Evolutionary conservation across 176 grass and related monocot genomes (phyloP).

Genomic region (Phoenix roebelenii): DNA sequence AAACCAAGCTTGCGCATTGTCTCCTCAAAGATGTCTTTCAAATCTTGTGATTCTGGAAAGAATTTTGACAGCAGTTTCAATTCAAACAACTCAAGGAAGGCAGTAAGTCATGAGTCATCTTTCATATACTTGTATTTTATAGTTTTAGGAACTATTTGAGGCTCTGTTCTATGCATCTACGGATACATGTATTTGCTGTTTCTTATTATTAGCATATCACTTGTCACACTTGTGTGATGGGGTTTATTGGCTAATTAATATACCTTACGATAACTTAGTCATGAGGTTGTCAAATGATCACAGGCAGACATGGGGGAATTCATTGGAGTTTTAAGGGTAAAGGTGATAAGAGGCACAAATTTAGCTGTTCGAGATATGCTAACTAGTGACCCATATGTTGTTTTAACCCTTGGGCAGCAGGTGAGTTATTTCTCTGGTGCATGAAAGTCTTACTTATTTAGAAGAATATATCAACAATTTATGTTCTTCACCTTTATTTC

Average conservation of each 20-base stretch:
- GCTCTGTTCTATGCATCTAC: too few species aligned
- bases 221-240: too few species aligned
- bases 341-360: constrained; percentile 66
- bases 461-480: background rate
- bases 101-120: constrained; percentile 32
- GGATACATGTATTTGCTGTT: too few species aligned
- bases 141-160: too few species aligned
- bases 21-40: constrained; percentile 64
- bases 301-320: constrained; percentile 79
- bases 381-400: constrained; percentile 93
- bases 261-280: too few species aligned
- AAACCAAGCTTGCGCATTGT: constrained; percentile 95
- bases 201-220: too few species aligned
- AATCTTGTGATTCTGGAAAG: constrained; percentile 58
- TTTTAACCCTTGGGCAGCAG: constrained; percentile 66
- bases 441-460: background rate
- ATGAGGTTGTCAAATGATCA: constrained; percentile 21
- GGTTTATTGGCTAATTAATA: too few species aligned
- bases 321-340: constrained; percentile 73
- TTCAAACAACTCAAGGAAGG: constrained; percentile 44
- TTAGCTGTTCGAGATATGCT: constrained; percentile 88
- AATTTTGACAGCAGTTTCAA: constrained; percentile 25
- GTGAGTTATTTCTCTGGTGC: constrained; percentile 19
- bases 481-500: too few species aligned
- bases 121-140: too few species aligned